phyloP scores from a whole-genome alignment of 495 filamentous ascomycete genomes.

The Xylaria scruposa region DNA sequence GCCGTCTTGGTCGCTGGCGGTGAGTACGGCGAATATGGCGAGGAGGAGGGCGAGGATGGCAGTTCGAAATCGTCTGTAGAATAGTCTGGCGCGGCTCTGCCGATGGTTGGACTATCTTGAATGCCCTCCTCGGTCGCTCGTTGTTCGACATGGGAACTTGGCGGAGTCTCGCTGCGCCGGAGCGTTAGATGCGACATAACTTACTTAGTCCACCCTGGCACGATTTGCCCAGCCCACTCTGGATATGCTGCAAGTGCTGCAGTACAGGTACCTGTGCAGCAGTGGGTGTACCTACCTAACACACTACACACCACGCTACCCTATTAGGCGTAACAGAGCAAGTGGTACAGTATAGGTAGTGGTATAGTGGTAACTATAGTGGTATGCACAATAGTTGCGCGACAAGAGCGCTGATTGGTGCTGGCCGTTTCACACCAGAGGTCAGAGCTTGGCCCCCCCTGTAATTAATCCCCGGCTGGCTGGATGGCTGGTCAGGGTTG shows the following conservation, averaged over 20 bases:
- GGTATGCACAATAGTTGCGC: slow-evolving; percentile 12
- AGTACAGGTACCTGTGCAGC: too few species aligned
- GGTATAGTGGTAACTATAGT: too few species aligned
- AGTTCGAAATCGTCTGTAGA: slow-evolving; percentile 32
- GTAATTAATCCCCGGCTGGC: slow-evolving; percentile 30
- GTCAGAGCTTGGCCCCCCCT: slow-evolving; percentile 20
- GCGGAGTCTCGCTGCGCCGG: slow-evolving; percentile 46
- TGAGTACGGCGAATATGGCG: not conserved
- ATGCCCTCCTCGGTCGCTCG: slow-evolving; percentile 26
- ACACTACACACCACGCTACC: too few species aligned
- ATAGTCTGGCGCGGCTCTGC: slow-evolving; percentile 41
- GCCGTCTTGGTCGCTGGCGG: slow-evolving; percentile 1
- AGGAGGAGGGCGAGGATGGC: slow-evolving; percentile 27
- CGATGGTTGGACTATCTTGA: slow-evolving; percentile 38
- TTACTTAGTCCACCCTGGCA: slow-evolving; percentile 5
- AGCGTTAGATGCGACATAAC: slow-evolving; percentile 54
- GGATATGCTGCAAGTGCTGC: not conserved
- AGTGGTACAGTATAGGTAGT: too few species aligned
- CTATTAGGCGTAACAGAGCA: too few species aligned
- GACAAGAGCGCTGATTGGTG: slow-evolving; percentile 16
- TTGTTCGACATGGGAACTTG: slow-evolving; percentile 38
- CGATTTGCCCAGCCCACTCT: slow-evolving; percentile 13
- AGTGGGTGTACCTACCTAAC: too few species aligned
- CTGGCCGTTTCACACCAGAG: slow-evolving; percentile 19
- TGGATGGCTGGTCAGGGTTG: slow-evolving; percentile 29